These are phyloP conservation scores for Metschnikowia similis DNA, from an alignment of 805 yeast species.

Conservation along the genomic window DNA sequence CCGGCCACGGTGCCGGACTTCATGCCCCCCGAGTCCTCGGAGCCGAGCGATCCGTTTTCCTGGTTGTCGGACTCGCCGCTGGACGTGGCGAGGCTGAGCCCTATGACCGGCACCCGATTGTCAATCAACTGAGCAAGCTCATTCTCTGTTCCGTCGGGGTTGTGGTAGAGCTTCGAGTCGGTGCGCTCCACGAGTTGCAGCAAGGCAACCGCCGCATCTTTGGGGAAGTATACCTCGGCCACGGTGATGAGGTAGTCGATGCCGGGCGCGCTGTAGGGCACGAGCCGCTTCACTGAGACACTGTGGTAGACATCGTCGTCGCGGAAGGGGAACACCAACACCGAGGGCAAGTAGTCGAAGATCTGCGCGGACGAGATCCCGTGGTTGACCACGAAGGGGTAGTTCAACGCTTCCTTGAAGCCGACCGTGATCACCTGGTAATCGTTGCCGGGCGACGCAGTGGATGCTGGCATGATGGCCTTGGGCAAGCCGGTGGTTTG, in stretches of 20 bases:
- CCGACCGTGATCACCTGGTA: slow-evolving; percentile 67
- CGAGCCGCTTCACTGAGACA: slow-evolving; percentile 61
- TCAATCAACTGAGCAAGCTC: slow-evolving; percentile 71
- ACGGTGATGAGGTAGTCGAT: slow-evolving; percentile 71
- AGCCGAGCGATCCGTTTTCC: slow-evolving; percentile 36
- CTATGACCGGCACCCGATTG: slow-evolving; percentile 55
- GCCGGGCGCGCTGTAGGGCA: slow-evolving; percentile 62
- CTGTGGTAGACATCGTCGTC: slow-evolving; percentile 24
- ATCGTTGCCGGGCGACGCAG: slow-evolving; percentile 41
- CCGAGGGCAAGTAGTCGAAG: slow-evolving; percentile 77
- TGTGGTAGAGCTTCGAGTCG: slow-evolving; percentile 57
- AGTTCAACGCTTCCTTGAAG: slow-evolving; percentile 73
- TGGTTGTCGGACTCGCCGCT: slow-evolving; percentile 5
- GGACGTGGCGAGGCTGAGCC: slow-evolving; percentile 25
- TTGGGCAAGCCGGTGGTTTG: slow-evolving; percentile 59
- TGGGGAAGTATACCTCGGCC: slow-evolving; percentile 83
- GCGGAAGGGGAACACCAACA: slow-evolving; percentile 60
- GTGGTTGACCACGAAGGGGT: slow-evolving; percentile 73
- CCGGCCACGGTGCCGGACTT: slow-evolving; percentile 57
- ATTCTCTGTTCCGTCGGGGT: slow-evolving; percentile 50
- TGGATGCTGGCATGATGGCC: slow-evolving; percentile 67
- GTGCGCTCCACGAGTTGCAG: slow-evolving; percentile 46
- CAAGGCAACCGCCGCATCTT: slow-evolving; percentile 44
- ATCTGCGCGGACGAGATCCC: slow-evolving; percentile 79
- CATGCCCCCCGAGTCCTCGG: slow-evolving; percentile 11